phyloP scores from a whole-genome alignment of 495 filamentous ascomycete genomes.

The Aspergillus indologenus region DNA sequence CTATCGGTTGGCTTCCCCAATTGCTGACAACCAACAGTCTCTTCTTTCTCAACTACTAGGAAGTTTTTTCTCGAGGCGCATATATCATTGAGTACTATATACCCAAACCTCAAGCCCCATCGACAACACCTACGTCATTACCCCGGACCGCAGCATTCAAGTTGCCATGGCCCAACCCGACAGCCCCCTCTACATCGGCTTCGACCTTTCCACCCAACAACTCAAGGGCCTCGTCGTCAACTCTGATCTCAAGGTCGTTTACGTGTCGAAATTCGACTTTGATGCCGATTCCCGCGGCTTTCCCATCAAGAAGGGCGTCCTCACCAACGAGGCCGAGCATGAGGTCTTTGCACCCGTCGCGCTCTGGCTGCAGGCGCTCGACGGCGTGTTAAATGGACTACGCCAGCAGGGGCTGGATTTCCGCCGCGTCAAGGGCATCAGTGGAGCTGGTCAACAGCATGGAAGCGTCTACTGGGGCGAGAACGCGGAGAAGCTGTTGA shows the following conservation, averaged over 20 bases:
- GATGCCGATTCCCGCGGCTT: slow-evolving; percentile 69
- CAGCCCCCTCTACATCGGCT: slow-evolving; percentile 77
- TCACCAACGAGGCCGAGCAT: slow-evolving; percentile 71
- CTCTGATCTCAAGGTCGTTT: slow-evolving; percentile 54
- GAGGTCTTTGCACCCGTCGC: slow-evolving; percentile 92
- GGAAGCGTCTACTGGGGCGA: slow-evolving; percentile 89
- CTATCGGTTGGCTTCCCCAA: neutral
- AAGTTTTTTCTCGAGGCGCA: no score
- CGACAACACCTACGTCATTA: neutral
- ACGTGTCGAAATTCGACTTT: slow-evolving; percentile 59
- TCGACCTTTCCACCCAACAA: slow-evolving; percentile 96
- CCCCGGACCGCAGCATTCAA: neutral
- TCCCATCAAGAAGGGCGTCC: slow-evolving; percentile 82
- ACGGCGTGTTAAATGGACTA: slow-evolving; percentile 74
- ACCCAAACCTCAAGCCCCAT: no score
- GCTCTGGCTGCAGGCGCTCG: slow-evolving; percentile 90
- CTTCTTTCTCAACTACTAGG: neutral
- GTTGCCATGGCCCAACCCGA: slow-evolving; percentile 19
- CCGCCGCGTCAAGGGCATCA: slow-evolving; percentile 72
- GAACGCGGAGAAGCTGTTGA: slow-evolving; percentile 65
- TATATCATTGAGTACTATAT: no score
- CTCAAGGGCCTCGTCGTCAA: slow-evolving; percentile 87
- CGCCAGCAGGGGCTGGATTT: slow-evolving; percentile 73
- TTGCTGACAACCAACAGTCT: neutral
- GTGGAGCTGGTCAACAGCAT: slow-evolving; percentile 93